These are phyloP conservation scores for Mortierella sp. DNA, from an alignment of 371 early-diverging fungal species.

Conservation along the genomic window DNA sequence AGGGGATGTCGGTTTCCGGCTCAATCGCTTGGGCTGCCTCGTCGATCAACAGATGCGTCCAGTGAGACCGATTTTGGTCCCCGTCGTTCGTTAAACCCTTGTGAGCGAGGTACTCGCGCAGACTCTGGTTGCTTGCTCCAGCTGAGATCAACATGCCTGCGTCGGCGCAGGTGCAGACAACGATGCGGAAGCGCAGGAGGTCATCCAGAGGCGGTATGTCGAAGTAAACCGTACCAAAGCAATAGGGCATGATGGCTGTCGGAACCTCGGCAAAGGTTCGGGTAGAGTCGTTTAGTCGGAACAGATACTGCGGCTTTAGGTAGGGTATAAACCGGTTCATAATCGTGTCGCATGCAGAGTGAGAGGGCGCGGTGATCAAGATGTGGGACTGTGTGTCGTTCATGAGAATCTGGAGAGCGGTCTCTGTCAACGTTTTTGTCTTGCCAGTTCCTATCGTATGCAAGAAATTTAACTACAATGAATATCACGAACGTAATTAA, in stretches of 20 bases:
- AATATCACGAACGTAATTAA: neutral
- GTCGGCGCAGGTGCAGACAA: constrained; percentile 63
- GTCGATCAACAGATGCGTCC: constrained; percentile 67
- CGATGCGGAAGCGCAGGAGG: constrained; percentile 56
- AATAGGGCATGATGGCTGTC: constrained; percentile 47
- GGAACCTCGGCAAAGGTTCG: constrained; percentile 55
- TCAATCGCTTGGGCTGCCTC: constrained; percentile 70
- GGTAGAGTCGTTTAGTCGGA: constrained; percentile 50
- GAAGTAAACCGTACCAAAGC: constrained; percentile 43
- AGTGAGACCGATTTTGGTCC: constrained; percentile 41
- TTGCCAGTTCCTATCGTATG: constrained; percentile 42
- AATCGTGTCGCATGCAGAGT: constrained; percentile 57
- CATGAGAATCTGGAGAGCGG: constrained; percentile 43
- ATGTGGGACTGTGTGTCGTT: constrained; percentile 44
- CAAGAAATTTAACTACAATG: neutral
- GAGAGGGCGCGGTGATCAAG: constrained; percentile 50
- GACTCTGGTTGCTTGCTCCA: constrained; percentile 57
- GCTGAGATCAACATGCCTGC: constrained; percentile 59
- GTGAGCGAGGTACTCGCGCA: constrained; percentile 41
- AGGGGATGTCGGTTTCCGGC: constrained; percentile 61
- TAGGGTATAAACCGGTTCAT: constrained; percentile 54
- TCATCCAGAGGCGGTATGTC: constrained; percentile 58
- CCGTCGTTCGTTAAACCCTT: constrained; percentile 23
- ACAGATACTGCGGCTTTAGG: constrained; percentile 41
- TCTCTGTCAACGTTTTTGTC: constrained; percentile 52